Evolutionary conservation across 768 basidiomycete species (phyloP), one percentile per base, ranked within the genome.

Genomic region (Rhizopogon salebrosus): DNA sequence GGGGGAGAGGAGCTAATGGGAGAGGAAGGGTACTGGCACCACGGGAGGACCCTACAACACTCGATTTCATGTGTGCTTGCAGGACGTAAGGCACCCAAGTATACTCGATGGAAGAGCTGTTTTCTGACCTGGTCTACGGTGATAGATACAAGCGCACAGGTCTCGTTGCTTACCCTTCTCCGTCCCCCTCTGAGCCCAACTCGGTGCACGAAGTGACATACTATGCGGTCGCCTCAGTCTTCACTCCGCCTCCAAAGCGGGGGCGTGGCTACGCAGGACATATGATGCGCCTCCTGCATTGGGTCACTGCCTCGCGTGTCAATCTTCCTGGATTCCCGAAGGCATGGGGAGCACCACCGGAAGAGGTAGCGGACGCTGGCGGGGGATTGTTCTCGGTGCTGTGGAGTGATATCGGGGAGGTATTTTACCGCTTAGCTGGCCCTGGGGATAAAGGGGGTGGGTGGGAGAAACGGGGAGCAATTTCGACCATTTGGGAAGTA

Each of bases 261-360:
- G 68, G 75, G 6, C 77, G 77, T 48, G 83, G 85, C 18, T 85
- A 83, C 57, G 83, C 78, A 11, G 60, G 64, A 13, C 79, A 82
- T 55, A 83, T 85, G 83, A 83, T 85, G 83, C 70, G 76, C 11
- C 72, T 87, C 23, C 50, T 87, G 35, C 84, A 87, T 58, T 79
- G 76, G 75, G 74, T 80, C 13, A 64, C 78, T 36, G 78, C 76
- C 3, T 69, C 72, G 14, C 27, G 58, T 50, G 46, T 48, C 16
- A 41, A 57, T 58, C 72, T 70, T 57, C 69, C 60, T 16, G 41
- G 49, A 45, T 74, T 71, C 70, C 79, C 80, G 4, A 43, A 53
- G 0, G 61, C 58, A 23, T 77, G 73, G 75, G 80, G 80, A n/a
- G 45, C 64, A 3, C 74, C 77, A 27, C 80, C 80, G 1, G 55